These are phyloP conservation scores for Pseudomonodictys pantanalensis DNA, from an alignment of 495 filamentous ascomycete species.

Conservation along the genomic window DNA sequence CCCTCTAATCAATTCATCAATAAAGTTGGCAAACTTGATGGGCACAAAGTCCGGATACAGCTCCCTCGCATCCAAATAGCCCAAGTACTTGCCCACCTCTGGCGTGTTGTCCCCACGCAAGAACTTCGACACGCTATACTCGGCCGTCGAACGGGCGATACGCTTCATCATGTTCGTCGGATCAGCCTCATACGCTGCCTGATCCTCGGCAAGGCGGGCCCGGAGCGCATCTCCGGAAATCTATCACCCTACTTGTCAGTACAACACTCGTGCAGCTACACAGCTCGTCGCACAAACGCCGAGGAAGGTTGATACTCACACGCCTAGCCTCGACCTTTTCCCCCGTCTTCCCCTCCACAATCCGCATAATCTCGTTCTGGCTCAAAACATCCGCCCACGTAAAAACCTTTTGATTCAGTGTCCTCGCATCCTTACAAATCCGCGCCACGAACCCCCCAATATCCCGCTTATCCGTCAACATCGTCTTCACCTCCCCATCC, in stretches of 20 bases:
- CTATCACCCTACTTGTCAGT: background rate
- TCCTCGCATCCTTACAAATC: constrained; percentile 55
- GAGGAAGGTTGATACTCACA: constrained; percentile 41
- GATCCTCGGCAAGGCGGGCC: too few species aligned
- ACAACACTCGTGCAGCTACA: background rate
- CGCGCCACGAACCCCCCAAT: constrained; percentile 56
- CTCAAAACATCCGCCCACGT: constrained; percentile 51
- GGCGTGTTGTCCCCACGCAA: constrained; percentile 58
- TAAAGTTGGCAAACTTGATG: constrained; percentile 1
- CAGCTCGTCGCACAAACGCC: background rate
- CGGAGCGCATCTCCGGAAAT: too few species aligned
- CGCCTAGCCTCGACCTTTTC: constrained; percentile 54
- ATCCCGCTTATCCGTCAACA: constrained; percentile 54
- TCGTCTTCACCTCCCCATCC: constrained; percentile 49
- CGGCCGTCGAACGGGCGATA: background rate
- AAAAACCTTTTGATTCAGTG: constrained; percentile 57
- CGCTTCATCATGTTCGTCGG: background rate
- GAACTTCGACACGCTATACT: constrained; percentile 43
- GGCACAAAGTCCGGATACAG: constrained; percentile 50
- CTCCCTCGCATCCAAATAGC: constrained; percentile 55
- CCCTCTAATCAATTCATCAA: constrained; percentile 5
- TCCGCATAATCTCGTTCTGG: constrained; percentile 50
- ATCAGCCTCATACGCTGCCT: background rate
- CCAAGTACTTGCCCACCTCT: constrained; percentile 57
- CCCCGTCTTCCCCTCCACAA: constrained; percentile 53